A percentile compares a stretch with the other conserved stretches of the same genome.
Evolutionary conservation across 2,329 filamentous ascomycete species (phyloP).

Genomic region (Fusarium subtropicale): DNA sequence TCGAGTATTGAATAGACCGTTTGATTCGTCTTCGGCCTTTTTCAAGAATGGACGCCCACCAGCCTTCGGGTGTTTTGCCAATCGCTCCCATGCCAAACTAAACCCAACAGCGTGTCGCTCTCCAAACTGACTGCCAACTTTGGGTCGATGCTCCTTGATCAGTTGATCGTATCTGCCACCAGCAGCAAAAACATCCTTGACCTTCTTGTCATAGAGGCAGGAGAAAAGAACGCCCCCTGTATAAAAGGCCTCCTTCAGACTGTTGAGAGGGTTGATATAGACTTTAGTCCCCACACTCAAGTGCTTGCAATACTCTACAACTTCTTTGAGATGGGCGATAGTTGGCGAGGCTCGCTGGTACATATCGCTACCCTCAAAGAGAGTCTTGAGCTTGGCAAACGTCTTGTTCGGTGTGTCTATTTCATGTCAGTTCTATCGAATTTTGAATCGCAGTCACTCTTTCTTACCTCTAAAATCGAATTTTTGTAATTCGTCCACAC

Average conservation of each 20-base stretch:
- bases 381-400: constrained; percentile 67
- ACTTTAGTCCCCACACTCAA: constrained; percentile 82
- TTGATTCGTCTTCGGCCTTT: constrained; percentile 73
- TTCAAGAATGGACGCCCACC: constrained; percentile 72
- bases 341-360: constrained; percentile 80
- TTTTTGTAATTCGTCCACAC: constrained; percentile 86
- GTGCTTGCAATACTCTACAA: constrained; percentile 80
- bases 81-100: constrained; percentile 87
- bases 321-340: constrained; percentile 82
- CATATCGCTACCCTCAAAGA: constrained; percentile 72
- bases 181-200: constrained; percentile 88
- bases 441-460: no score
- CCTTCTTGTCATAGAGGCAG: constrained; percentile 86
- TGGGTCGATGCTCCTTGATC: constrained; percentile 84
- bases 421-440: constrained; percentile 33
- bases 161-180: constrained; percentile 93
- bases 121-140: constrained; percentile 69
- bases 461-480: constrained; percentile 86
- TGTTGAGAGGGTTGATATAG: constrained; percentile 86
- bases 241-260: constrained; percentile 93
- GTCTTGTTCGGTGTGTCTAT: constrained; percentile 67
- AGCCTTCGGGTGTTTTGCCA: constrained; percentile 73
- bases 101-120: constrained; percentile 90
- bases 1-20: constrained; percentile 68
- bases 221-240: constrained; percentile 87